Conservation (phyloP, 192 early-diverging fungal genomes). For the Coemansia interrupta region DNA sequence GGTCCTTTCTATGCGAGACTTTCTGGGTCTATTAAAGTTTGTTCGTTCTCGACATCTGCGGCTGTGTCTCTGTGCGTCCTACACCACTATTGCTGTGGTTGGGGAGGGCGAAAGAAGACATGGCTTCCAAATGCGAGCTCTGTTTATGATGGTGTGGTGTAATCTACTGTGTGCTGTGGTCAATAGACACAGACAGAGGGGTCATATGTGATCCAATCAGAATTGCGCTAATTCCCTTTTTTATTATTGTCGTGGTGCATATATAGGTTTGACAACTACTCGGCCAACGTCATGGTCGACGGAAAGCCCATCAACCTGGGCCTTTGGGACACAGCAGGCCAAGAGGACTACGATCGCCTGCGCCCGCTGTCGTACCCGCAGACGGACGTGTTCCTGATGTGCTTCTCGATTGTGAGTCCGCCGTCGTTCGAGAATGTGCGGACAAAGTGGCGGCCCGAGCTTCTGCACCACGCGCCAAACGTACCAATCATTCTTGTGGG, state of each 20-base stretch:
- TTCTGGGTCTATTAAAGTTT: no score
- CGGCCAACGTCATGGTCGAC: conserved; percentile 98
- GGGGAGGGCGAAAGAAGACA: neutral
- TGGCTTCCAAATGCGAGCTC: no score
- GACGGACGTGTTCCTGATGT: conserved; percentile 97
- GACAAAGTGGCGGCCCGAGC: conserved; percentile 97
- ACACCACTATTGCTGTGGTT: neutral
- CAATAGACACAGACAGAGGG: neutral
- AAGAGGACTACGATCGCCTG: conserved; percentile 98
- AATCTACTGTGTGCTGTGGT: no score
- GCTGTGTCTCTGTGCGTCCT: neutral
- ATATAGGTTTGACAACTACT: conserved; percentile 91
- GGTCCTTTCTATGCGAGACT: no score
- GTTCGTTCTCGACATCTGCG: no score
- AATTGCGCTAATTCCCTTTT: neutral
- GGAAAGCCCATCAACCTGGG: conserved; percentile 98
- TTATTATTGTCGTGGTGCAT: neutral
- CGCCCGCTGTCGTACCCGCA: conserved; percentile 97
- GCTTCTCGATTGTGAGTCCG: conserved; percentile 94
- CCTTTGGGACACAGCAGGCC: conserved; percentile 98
- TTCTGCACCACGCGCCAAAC: conserved; percentile 91
- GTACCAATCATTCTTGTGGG: conserved; percentile 91
- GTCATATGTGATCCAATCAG: neutral
- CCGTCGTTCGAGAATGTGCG: conserved; percentile 96
- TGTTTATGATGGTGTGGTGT: neutral